Evolutionary conservation across 345 rosid species (phyloP), one percentile per base, ranked within the genome.

Genomic region (Ceriops decandra): DNA sequence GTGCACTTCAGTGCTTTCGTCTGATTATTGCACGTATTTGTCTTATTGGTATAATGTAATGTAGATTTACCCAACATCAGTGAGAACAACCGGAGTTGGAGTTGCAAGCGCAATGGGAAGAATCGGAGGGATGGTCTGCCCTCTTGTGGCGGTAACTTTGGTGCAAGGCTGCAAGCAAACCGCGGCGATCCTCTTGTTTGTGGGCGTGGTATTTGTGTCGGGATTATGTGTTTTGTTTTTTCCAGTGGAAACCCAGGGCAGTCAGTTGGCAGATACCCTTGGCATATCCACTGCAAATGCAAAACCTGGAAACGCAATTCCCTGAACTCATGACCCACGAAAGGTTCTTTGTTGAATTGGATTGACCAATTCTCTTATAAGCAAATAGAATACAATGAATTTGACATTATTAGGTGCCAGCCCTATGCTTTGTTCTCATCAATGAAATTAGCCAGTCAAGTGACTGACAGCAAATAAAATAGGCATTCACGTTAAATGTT

Each of bases 51-150:
- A 52, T 8, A 5, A 24, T 16, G 7, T 22, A 0, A 15, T 80
- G 78, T 52, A 89, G 96, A 80, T 93, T 66, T 91, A 93, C 71
- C 97, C 98, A 32, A 91, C 98, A 2, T 78, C 89, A 16, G 86
- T 91, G 59, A 86, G 98, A 81, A 66, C 98, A 20, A 93, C 97
- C 1, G 98, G 98, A 49, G 83, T 88, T 31, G 98, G 98, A 74
- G 75, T 82, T 5, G 98, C 78, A 16, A 91, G 92, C 82, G 81
- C 96, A 2, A 77, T 93, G 59, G 98, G 97, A 64, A 86, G 98
- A 80, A 88, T 93, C 9, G 98, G 97, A 26, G 98, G 98, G 67
- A 85, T 85, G 85, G 35, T 89, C 30, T 89, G 96, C 62, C 98
- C 98, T 28, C 84, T 89, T 6, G 96, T 89, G 68, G 97, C 98